Conservation (phyloP, 2,329 filamentous ascomycete genomes). For the Calonectria pseudoreteaudii region DNA sequence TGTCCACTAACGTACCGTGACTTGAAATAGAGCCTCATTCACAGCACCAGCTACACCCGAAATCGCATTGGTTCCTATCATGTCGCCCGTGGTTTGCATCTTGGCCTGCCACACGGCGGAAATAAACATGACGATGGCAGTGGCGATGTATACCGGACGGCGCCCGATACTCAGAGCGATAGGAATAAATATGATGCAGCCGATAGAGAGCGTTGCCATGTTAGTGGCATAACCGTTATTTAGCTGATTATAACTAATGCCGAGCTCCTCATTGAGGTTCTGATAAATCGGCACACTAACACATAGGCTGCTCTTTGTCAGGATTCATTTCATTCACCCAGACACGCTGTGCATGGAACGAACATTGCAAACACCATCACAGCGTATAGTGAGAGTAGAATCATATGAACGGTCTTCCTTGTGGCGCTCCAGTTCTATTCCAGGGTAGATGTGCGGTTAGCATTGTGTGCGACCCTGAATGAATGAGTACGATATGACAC, state of each 20-base stretch:
- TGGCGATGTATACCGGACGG: slow-evolving; percentile 44
- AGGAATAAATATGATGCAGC: slow-evolving; percentile 49
- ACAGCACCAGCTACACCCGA: slow-evolving; percentile 51
- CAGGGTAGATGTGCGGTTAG: neutral
- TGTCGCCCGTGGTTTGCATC: slow-evolving; percentile 34
- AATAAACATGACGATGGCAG: slow-evolving; percentile 35
- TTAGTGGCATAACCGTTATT: slow-evolving; percentile 44
- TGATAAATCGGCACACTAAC: slow-evolving; percentile 35
- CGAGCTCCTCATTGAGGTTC: slow-evolving; percentile 32
- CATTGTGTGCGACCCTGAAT: neutral
- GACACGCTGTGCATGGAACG: neutral
- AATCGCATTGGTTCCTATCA: slow-evolving; percentile 39
- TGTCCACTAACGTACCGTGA: slow-evolving; percentile 41
- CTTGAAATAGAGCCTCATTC: slow-evolving; percentile 52
- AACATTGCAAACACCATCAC: slow-evolving; percentile 37
- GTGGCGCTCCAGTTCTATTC: slow-evolving; percentile 30
- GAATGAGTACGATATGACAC: neutral
- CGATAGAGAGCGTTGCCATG: slow-evolving; percentile 43
- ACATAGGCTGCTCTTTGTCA: slow-evolving; percentile 20
- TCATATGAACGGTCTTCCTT: slow-evolving; percentile 31
- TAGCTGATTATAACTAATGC: slow-evolving; percentile 35
- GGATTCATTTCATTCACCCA: rapidly evolving
- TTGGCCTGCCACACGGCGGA: slow-evolving; percentile 39
- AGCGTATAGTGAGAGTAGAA: slow-evolving; percentile 27
- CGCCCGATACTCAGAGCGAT: slow-evolving; percentile 47